phyloP scores from a whole-genome alignment of 495 filamentous ascomycete genomes.

The Tuber microsphaerosporum region DNA sequence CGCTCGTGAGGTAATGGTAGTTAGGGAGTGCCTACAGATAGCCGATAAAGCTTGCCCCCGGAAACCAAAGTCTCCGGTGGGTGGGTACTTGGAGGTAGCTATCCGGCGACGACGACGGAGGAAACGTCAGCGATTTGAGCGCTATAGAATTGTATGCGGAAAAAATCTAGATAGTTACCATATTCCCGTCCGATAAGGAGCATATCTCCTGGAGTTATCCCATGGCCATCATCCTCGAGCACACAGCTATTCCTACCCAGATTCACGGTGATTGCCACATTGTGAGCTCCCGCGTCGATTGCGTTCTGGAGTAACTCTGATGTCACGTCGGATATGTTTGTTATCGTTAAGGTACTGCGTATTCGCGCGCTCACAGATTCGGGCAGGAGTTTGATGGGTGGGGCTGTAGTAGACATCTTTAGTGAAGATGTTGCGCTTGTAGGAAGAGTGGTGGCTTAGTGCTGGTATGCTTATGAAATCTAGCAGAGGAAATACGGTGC shows the following conservation, averaged over 20 bases:
- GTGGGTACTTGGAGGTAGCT: slow-evolving; percentile 73
- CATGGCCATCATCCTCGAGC: slow-evolving; percentile 81
- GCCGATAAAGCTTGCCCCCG: slow-evolving; percentile 73
- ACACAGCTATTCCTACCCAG: slow-evolving; percentile 68
- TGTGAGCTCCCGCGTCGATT: slow-evolving; percentile 70
- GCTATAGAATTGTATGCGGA: slow-evolving; percentile 11
- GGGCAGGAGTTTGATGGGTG: slow-evolving; percentile 62
- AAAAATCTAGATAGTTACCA: slow-evolving; percentile 45
- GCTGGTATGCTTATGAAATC: background rate
- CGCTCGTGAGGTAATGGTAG: slow-evolving; percentile 75
- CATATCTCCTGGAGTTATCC: slow-evolving; percentile 65
- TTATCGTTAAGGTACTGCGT: slow-evolving; percentile 74
- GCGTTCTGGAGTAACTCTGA: slow-evolving; percentile 76
- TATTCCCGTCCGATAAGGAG: slow-evolving; percentile 64
- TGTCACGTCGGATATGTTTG: slow-evolving; percentile 64
- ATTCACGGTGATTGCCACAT: slow-evolving; percentile 65
- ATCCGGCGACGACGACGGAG: background rate
- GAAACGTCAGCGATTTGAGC: background rate
- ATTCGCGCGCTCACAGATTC: slow-evolving; percentile 73
- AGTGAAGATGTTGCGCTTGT: background rate
- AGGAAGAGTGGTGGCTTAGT: background rate
- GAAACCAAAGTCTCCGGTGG: slow-evolving; percentile 54
- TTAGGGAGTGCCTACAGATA: slow-evolving; percentile 64
- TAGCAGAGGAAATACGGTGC: background rate
- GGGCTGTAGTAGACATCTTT: slow-evolving; percentile 43